These are phyloP conservation scores for Aspergillus haitiensis DNA, from an alignment of 495 filamentous ascomycete genomes.

Conservation along the genomic window DNA sequence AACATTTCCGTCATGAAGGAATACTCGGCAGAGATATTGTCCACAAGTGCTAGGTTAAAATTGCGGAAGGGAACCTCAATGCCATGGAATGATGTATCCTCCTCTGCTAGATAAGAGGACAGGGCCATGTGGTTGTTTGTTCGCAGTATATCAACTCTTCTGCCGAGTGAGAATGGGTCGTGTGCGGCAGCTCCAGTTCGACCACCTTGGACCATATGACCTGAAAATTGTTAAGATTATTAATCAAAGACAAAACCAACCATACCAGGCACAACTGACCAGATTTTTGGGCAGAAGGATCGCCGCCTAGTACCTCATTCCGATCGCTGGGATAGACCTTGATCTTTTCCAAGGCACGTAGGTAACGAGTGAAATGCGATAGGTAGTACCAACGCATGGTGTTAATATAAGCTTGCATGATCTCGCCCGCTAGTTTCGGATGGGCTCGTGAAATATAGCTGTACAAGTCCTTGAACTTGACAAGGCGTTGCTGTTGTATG, in stretches of 20 bases:
- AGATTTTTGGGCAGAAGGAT: conserved; percentile 62
- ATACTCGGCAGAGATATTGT: conserved; percentile 95
- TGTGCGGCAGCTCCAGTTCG: conserved; percentile 62
- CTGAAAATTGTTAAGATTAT: conserved; percentile 21
- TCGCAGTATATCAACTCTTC: conserved; percentile 76
- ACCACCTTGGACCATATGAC: conserved; percentile 35
- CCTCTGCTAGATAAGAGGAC: conserved; percentile 80
- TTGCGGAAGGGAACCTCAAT: conserved; percentile 87
- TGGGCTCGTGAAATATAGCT: conserved; percentile 80
- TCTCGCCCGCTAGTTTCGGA: conserved; percentile 75
- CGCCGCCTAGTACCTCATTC: conserved; percentile 78
- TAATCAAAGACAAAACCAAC: neutral
- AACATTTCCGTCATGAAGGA: conserved; percentile 91
- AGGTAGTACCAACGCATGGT: conserved; percentile 99
- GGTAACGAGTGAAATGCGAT: conserved; percentile 87
- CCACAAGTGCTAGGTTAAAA: conserved; percentile 90
- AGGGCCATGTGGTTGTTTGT: conserved; percentile 69
- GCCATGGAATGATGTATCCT: conserved; percentile 80
- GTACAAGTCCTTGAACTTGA: conserved; percentile 84
- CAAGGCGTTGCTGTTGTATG: conserved; percentile 86
- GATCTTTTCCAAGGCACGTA: conserved; percentile 77
- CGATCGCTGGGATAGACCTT: conserved; percentile 80
- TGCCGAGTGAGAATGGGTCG: conserved; percentile 84
- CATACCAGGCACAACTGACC: conserved; percentile 34
- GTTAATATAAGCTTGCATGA: conserved; percentile 91